These are phyloP conservation scores for Sugiyamaella novakii DNA, from an alignment of 1,139 yeast species.

Conservation along the genomic window DNA sequence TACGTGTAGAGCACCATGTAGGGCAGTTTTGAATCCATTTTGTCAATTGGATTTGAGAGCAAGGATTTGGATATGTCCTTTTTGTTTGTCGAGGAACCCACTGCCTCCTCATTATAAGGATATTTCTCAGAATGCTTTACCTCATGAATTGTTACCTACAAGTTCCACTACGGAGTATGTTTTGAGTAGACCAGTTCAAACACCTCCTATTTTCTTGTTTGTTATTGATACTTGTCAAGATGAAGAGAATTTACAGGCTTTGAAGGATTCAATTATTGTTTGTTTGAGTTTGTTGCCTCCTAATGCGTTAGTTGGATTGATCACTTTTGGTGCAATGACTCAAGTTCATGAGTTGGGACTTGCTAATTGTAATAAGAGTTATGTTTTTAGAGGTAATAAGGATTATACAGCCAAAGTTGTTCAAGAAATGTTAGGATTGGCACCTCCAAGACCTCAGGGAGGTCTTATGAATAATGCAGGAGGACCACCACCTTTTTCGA, in stretches of 20 bases:
- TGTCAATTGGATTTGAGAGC: slow-evolving; percentile 75
- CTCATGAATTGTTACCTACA: slow-evolving; percentile 76
- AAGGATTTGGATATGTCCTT: slow-evolving; percentile 87
- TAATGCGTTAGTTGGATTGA: slow-evolving; percentile 86
- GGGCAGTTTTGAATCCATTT: slow-evolving; percentile 85
- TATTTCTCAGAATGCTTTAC: slow-evolving; percentile 78
- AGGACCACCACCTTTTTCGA: slow-evolving; percentile 52
- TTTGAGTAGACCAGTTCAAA: slow-evolving; percentile 81
- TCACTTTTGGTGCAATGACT: slow-evolving; percentile 93
- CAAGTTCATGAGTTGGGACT: slow-evolving; percentile 92
- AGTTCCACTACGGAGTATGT: slow-evolving; percentile 92
- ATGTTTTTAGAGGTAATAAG: slow-evolving; percentile 90
- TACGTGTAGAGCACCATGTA: slow-evolving; percentile 80
- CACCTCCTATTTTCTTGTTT: slow-evolving; percentile 90
- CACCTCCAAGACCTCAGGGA: slow-evolving; percentile 41
- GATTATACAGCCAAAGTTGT: slow-evolving; percentile 79
- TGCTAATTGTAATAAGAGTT: slow-evolving; percentile 73
- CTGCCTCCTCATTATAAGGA: slow-evolving; percentile 90
- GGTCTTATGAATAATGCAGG: slow-evolving; percentile 31
- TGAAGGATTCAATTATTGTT: slow-evolving; percentile 82
- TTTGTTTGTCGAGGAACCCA: slow-evolving; percentile 81
- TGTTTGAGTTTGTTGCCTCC: slow-evolving; percentile 87
- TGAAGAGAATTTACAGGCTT: slow-evolving; percentile 84
- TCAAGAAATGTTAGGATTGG: slow-evolving; percentile 68
- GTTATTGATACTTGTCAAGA: slow-evolving; percentile 95